phyloP scores from a whole-genome alignment of 169 alveolate genomes.

The Cryptosporidium sp. region DNA sequence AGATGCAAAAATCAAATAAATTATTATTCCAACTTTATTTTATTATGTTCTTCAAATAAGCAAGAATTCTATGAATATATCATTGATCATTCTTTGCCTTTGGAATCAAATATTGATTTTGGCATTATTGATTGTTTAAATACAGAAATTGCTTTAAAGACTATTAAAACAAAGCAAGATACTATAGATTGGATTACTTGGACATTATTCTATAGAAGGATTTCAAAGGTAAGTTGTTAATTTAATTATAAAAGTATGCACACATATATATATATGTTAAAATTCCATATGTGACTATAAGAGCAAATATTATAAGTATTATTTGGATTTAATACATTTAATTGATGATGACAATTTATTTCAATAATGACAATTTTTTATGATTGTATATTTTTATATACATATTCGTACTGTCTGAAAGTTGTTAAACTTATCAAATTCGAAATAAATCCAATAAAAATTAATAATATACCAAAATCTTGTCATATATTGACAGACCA shows the following conservation, averaged over 20 bases:
- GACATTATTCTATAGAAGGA: slow-evolving; percentile 98
- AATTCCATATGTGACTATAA: background rate
- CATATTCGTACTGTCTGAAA: slow-evolving; percentile 76
- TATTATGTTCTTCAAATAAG: slow-evolving; percentile 91
- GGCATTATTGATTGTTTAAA: slow-evolving; percentile 94
- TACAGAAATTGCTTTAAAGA: slow-evolving; percentile 97
- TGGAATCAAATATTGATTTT: slow-evolving; percentile 96
- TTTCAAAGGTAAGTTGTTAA: slow-evolving; percentile 84
- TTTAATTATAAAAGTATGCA: background rate
- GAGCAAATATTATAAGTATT: no score
- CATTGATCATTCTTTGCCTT: slow-evolving; percentile 96
- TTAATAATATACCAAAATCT: background rate
- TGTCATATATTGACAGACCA: background rate
- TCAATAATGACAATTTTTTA: background rate
- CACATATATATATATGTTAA: background rate
- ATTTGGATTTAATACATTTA: background rate
- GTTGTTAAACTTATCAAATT: background rate
- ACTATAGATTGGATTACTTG: slow-evolving; percentile 99
- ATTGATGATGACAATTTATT: background rate
- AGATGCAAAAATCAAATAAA: slow-evolving; percentile 7
- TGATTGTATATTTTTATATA: background rate
- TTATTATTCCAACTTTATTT: slow-evolving; percentile 75
- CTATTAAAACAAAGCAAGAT: slow-evolving; percentile 95
- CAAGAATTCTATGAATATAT: slow-evolving; percentile 96
- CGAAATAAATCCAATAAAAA: background rate